A percentile compares a stretch with the other conserved stretches of the same genome.
phyloP scores from a whole-genome alignment of 2,329 filamentous ascomycete species.

The Aspergillus neoniger region DNA sequence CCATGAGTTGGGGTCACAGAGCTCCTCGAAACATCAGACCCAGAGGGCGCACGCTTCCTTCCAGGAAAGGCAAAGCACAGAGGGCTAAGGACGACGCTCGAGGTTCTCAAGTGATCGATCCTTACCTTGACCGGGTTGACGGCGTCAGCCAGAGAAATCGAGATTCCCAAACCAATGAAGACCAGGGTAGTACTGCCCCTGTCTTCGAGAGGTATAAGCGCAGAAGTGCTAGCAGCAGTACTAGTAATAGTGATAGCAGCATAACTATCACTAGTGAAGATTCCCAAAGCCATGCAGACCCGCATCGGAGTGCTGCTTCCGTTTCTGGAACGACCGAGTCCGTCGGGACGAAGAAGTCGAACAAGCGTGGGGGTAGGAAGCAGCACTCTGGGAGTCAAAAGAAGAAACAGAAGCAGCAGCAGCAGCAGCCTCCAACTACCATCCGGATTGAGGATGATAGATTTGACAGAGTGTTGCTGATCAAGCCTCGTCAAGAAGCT shows the following conservation, averaged over 20 bases:
- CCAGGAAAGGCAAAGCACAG: background rate
- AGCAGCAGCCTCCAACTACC: background rate
- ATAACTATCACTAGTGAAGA: background rate
- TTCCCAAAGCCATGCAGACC: background rate
- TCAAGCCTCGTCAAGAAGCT: background rate
- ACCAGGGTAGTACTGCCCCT: background rate
- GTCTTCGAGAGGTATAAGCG: background rate
- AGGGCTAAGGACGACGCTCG: background rate
- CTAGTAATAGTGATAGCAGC: background rate
- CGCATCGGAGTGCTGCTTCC: background rate
- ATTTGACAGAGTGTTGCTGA: background rate
- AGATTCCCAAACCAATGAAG: background rate
- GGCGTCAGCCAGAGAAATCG: background rate
- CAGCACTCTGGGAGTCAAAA: background rate
- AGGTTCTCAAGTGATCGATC: background rate
- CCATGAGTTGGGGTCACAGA: background rate
- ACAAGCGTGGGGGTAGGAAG: background rate
- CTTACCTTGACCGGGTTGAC: background rate
- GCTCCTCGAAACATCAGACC: background rate
- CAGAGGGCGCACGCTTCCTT: background rate
- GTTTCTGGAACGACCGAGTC: background rate
- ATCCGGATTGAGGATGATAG: background rate
- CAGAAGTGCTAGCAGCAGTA: background rate
- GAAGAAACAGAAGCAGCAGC: background rate
- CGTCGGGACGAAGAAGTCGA: background rate